Evolutionary conservation across 164 flowering plant species (phyloP), one percentile per base, ranked within the genome.

Genomic region (Dillenia suffruticosa): DNA sequence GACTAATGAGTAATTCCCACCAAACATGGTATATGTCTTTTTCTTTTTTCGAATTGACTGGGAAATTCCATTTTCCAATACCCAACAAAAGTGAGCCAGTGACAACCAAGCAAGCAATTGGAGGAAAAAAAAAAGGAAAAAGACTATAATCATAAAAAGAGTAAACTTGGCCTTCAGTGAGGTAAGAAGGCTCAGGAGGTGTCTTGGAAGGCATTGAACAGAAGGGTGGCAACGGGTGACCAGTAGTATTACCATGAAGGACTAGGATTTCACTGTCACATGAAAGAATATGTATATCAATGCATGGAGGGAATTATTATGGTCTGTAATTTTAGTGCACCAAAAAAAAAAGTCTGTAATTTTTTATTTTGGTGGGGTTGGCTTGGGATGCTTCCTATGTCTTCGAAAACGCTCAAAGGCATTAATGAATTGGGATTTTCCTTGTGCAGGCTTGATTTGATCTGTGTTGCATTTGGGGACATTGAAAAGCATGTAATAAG

Each of bases 321-420:
- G 2, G 40, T 26, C 59, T 67, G 57, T 11, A 59, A 63, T 65
- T 69, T 63, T 54, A 44, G n/a, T n/a, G n/a, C n/a, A n/a, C n/a
- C n/a, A n/a, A n/a, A n/a, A n/a, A n/a, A n/a, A n/a, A n/a, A n/a
- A n/a, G n/a, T n/a, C n/a, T n/a, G n/a, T n/a, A n/a, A n/a, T n/a
- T n/a, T n/a, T n/a, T n/a, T 52, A 63, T 58, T 68, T 77, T 64
- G 62, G 61, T 66, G 73, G 71, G 71, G 71, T 26, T 26, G 51
- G 69, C 68, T 68, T 68, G 71, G 76, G 76, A 70, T 76, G 72
- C 76, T 73, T 71, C 74, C 59, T 55, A 24, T 76, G 78, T 70
- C 74, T 74, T 72, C 72, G 65, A 68, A 74, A 76, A 79, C 66
- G 78, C 64, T 75, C 78, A 75, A 67, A 68, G 76, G 71, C 70